Base-by-base conservation (phyloP, 31 red algal genomes). In the Asparagopsis taxiformis region DNA sequence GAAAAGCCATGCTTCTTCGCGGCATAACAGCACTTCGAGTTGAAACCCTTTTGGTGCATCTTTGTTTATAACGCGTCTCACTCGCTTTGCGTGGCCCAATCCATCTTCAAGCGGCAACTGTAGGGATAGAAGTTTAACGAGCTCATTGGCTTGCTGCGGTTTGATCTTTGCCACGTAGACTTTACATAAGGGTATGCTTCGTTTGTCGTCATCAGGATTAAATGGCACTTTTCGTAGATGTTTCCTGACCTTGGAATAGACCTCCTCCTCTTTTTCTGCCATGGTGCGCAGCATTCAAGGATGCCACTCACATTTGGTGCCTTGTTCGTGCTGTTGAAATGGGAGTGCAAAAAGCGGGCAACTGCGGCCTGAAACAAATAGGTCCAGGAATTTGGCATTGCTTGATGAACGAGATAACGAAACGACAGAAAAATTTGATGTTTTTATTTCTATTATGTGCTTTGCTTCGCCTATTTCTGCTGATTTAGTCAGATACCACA, bases 51-150 rank as follows among this genome's bases (percentile, higher is more conserved):
- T 23, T 26, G 61, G 54, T 3, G 21, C 8, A 2, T 41, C 43
- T 5, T 9, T 30, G 36, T 35, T 38, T 24, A 33, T 19, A n/a
- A 58, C 37, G 65, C 81, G 38, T 31, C 81, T 39, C 9, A 85
- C 62, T 21, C 81, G 59, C 28, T 85, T 85, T 20, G 75, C 35
- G 38, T 85, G 81, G 13, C 60, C 59, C 9, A 85, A 61, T 59
- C 81, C 70, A 51, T 85, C 62, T 30, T 57, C 60, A 16, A 85
- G 46, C 1, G 79, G 79, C 23, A 83, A 54, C 31, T 59, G 65
- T 52, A 29, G 32, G 0, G 67, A 52, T 25, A 83, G 58, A 1
- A 83, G 9, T 24, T 43, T 49, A 13, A 83, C 51, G 2, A 83
- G 55, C 26, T 83, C 59, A 59, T 48, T 63, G 21, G 79, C 32